These are phyloP conservation scores for Eimeria praecox DNA, from an alignment of 169 alveolate genomes.

Conservation along the genomic window DNA sequence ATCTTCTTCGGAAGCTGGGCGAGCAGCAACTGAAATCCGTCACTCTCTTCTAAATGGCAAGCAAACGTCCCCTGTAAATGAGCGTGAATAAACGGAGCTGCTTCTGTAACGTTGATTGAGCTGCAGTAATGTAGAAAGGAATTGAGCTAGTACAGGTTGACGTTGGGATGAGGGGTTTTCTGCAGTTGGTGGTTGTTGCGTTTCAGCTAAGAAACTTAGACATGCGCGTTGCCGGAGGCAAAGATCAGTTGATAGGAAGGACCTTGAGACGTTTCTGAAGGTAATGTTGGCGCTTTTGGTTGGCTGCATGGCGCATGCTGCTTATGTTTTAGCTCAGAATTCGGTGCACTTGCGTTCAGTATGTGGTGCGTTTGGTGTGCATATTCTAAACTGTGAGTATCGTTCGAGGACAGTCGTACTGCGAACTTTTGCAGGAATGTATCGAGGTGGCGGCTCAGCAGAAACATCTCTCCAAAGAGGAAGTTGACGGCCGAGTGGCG, in stretches of 20 bases:
- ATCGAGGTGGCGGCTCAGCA: constrained; percentile 54
- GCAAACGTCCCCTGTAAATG: background rate
- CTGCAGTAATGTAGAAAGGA: background rate
- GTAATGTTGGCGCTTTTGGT: background rate
- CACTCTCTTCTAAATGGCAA: constrained; percentile 70
- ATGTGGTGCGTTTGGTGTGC: background rate
- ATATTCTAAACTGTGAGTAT: background rate
- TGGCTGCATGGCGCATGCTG: background rate
- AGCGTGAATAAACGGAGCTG: background rate
- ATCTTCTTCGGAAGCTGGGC: constrained; percentile 50
- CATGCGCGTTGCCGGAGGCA: constrained; percentile 30
- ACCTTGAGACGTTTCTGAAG: constrained; percentile 55
- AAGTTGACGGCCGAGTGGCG: constrained; percentile 51
- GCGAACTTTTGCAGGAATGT: constrained; percentile 48
- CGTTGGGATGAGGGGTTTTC: background rate
- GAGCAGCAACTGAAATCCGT: constrained; percentile 64
- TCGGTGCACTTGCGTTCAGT: background rate
- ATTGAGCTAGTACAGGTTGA: background rate
- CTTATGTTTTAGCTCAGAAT: background rate
- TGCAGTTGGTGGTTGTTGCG: background rate
- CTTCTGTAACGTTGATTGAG: background rate
- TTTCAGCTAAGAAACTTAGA: constrained; percentile 48
- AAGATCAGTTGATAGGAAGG: constrained; percentile 49
- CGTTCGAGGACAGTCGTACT: background rate
- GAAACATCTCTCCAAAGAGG: constrained; percentile 35